Percentiles rank a stretch among this genome's conserved stretches.
These are phyloP conservation scores for Thalassiosira exigua DNA, from an alignment of 352 stramenopile species.

Conservation along the genomic window DNA sequence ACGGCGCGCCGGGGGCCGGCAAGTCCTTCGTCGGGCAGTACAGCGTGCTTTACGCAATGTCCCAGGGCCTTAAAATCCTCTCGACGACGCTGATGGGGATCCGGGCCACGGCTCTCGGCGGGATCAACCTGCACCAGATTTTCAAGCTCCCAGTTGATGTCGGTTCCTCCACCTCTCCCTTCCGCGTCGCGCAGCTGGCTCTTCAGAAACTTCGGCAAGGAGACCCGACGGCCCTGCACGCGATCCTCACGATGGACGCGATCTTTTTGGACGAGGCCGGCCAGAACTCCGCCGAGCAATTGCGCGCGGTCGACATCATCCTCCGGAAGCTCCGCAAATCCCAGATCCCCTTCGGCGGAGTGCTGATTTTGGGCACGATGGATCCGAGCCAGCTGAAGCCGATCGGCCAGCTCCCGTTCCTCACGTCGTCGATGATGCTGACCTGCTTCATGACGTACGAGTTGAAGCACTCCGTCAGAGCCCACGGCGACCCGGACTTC, in stretches of 20 bases:
- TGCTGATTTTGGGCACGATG: slow-evolving; percentile 34
- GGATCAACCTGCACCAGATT: slow-evolving; percentile 45
- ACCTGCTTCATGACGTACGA: slow-evolving; percentile 35
- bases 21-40: slow-evolving; percentile 37
- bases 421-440: slow-evolving; percentile 38
- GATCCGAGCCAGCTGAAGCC: slow-evolving; percentile 43
- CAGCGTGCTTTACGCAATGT: slow-evolving; percentile 33
- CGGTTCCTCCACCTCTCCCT: slow-evolving; percentile 23
- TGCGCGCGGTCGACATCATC: slow-evolving; percentile 49
- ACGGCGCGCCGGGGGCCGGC: slow-evolving; percentile 40
- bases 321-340: slow-evolving; percentile 18
- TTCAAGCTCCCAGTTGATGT: slow-evolving; percentile 15
- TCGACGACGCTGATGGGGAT: slow-evolving; percentile 40
- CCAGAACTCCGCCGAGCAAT: slow-evolving; percentile 38
- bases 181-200: slow-evolving; percentile 32
- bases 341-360: slow-evolving; percentile 47
- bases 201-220: slow-evolving; percentile 36
- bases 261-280: slow-evolving; percentile 41
- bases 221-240: slow-evolving; percentile 26
- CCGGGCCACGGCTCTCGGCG: slow-evolving; percentile 30
- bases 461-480: slow-evolving; percentile 49
- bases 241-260: slow-evolving; percentile 45
- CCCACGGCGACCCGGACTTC: slow-evolving; percentile 26
- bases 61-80: slow-evolving; percentile 37
- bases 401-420: slow-evolving; percentile 49